Base-by-base conservation (phyloP, 805 yeast species). In the Tetrapisispora phaffii region DNA sequence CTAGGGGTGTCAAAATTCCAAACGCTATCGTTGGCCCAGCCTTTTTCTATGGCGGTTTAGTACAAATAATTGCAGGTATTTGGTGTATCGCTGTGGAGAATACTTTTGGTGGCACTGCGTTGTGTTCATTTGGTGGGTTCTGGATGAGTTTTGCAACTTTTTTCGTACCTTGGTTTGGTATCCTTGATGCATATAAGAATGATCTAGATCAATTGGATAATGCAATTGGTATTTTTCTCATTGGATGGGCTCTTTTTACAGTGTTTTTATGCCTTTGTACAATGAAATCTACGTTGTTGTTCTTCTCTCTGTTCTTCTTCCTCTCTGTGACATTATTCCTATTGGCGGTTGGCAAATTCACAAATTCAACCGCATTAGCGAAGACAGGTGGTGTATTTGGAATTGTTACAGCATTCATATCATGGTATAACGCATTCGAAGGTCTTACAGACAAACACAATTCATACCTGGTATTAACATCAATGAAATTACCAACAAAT, bases 381-480 rank as follows among this genome's bases (percentile, higher is more conserved):
- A 70, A 64, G 50, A 85, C 82, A 7, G 86, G 80, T 38, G 87
- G 87, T 51, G 71, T 77, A 19, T 44, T 76, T 16, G 87, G 85
- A 37, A 67, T 80, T 20, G 66, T 80, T 6, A 74, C 80, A 28
- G 73, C 85, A 0, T 68, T 79, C 50, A 59, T 77, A 38, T 82
- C 82, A 1, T 81, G 82, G 81, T 80, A 79, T 57, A 79, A 80
- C 57, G 85, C 86, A 4, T 79, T 70, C 52, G 83, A 85, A 3
- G 87, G 86, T 71, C 59, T 77, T 26, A 77, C 85, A 22, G 82
- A 73, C 46, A 67, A 66, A 28, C 81, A 78, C 55, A 83, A 83
- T 62, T 68, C 86, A 6, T 68, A 67, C 41, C 24, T 68, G 29
- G 47, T 55, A 6, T 60, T 59, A 29, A 49, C 48, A 42, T 65